Evolutionary conservation across 2,329 filamentous ascomycete species (phyloP).

Genomic region (Aureobasidium sp.): DNA sequence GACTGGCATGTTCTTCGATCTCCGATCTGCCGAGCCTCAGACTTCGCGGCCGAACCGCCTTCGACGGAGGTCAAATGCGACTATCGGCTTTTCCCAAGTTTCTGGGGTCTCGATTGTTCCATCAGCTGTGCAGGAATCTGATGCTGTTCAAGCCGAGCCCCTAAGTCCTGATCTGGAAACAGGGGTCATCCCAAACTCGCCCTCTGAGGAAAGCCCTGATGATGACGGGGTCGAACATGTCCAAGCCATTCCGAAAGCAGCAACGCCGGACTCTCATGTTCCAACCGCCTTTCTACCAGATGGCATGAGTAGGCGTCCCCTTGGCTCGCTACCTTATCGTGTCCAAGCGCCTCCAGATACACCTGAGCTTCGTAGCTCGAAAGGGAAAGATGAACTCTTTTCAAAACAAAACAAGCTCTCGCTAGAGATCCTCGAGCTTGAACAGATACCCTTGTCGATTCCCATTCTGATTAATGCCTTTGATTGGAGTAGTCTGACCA

Average conservation of each 20-base stretch:
- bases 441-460: slow-evolving; percentile 66
- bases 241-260: not conserved
- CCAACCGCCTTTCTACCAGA: not conserved
- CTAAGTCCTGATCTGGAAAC: not conserved
- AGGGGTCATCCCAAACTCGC: not conserved
- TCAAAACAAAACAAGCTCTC: slow-evolving; percentile 45
- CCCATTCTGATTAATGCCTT: slow-evolving; percentile 62
- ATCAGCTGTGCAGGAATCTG: not conserved
- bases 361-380: not conserved
- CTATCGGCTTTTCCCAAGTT: not conserved
- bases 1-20: slow-evolving; percentile 60
- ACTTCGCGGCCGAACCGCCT: not conserved
- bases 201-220: not conserved
- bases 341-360: not conserved
- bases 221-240: not conserved
- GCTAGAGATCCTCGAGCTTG: slow-evolving; percentile 66
- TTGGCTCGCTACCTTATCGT: not conserved
- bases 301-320: not conserved
- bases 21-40: slow-evolving; percentile 26
- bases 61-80: slow-evolving; percentile 1
- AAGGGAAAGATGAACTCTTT: not conserved
- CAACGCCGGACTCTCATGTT: not conserved
- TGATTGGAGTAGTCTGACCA: slow-evolving; percentile 67
- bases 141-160: no score
- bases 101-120: no score